Conservation (phyloP, 2,329 filamentous ascomycete genomes). For the Phyllosticta citribraziliensis region DNA sequence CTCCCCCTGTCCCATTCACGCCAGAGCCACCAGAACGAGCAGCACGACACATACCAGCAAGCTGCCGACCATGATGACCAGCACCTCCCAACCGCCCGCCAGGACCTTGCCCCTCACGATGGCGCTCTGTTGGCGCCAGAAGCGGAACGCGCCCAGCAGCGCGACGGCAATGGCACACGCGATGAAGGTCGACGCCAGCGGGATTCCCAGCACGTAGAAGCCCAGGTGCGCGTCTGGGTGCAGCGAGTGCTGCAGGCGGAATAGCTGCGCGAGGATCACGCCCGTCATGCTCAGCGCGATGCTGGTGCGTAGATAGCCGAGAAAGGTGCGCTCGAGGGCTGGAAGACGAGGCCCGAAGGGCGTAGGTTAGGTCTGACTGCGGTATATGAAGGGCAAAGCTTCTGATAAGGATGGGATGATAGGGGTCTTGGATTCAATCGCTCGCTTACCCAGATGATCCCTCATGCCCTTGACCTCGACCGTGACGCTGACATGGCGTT, state of each 20-base stretch:
- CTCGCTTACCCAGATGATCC: conserved; percentile 46
- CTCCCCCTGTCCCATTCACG: neutral
- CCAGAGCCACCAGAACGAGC: neutral
- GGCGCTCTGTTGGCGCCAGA: conserved; percentile 51
- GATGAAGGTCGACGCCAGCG: conserved; percentile 45
- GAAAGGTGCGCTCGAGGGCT: conserved; percentile 67
- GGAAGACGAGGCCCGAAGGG: neutral
- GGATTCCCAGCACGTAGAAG: conserved; percentile 51
- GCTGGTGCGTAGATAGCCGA: conserved; percentile 63
- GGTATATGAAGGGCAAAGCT: neutral
- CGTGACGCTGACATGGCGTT: conserved; percentile 38
- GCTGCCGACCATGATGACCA: conserved; percentile 36
- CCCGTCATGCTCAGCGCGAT: conserved; percentile 58
- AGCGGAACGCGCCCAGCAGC: conserved; percentile 47
- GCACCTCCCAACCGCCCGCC: conserved; percentile 51
- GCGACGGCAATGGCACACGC: conserved; percentile 39
- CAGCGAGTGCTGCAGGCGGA: conserved; percentile 46
- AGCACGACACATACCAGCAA: conserved; percentile 38
- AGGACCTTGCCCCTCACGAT: conserved; percentile 48
- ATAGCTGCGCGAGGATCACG: conserved; percentile 57
- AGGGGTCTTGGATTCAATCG: neutral
- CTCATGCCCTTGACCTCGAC: conserved; percentile 42
- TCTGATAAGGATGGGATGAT: conserved; percentile 7
- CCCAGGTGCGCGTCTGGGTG: conserved; percentile 40
- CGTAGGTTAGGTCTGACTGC: neutral